Percentiles rank a stretch among this genome's conserved stretches.
Conservation (phyloP, 2,329 filamentous ascomycete species). For the Cercospora sp. region DNA sequence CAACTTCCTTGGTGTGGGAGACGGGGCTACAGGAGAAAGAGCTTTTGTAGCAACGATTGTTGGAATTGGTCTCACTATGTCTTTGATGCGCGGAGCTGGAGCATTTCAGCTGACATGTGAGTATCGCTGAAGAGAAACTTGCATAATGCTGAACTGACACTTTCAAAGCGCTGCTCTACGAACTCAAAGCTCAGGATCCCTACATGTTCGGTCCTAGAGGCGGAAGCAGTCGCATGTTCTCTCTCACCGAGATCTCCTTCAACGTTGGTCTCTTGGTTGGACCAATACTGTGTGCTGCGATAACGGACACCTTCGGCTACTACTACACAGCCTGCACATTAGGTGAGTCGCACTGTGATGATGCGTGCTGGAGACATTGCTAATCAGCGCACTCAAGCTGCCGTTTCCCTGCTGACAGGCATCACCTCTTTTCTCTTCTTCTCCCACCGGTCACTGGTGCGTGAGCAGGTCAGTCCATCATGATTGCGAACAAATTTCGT, state of each 20-base stretch:
- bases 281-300: constrained; percentile 22
- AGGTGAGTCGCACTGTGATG: constrained; percentile 8
- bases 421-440: constrained; percentile 24
- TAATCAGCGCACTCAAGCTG: constrained; percentile 4
- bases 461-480: not conserved
- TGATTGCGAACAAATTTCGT: not conserved
- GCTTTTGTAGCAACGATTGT: constrained; percentile 25
- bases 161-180: constrained; percentile 15
- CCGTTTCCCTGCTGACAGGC: constrained; percentile 10
- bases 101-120: constrained; percentile 25
- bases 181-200: constrained; percentile 20
- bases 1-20: constrained; percentile 19
- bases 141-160: not conserved
- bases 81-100: constrained; percentile 24
- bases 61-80: constrained; percentile 17
- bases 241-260: constrained; percentile 26
- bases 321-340: constrained; percentile 22
- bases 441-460: constrained; percentile 19
- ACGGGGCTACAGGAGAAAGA: constrained; percentile 15
- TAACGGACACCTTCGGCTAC: constrained; percentile 23
- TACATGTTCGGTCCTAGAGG: constrained; percentile 24
- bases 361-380: not conserved
- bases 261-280: constrained; percentile 24
- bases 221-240: constrained; percentile 23
- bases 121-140: not conserved